phyloP scores from a whole-genome alignment of 1,139 yeast species.

The Hemisphaericaspora subhashii region DNA sequence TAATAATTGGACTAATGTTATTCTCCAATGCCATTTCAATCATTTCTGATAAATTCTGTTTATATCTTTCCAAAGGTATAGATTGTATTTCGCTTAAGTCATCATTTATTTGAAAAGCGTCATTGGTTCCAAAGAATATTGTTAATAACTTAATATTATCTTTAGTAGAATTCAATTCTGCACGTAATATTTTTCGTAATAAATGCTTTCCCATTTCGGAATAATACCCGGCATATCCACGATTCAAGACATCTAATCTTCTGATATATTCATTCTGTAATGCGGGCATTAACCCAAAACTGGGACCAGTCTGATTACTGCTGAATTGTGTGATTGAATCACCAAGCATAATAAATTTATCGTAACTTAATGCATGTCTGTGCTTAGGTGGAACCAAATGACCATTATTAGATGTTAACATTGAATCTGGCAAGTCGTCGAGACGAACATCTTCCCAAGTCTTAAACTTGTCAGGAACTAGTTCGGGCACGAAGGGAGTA shows the following conservation, averaged over 20 bases:
- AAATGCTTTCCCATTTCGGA: conserved; percentile 49
- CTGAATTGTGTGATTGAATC: conserved; percentile 67
- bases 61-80: conserved; percentile 51
- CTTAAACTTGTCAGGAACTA: conserved; percentile 32
- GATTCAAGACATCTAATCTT: conserved; percentile 52
- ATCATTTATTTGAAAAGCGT: conserved; percentile 54
- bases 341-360: conserved; percentile 61
- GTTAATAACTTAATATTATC: conserved; percentile 43
- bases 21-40: conserved; percentile 35
- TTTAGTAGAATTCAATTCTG: conserved; percentile 34
- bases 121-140: conserved; percentile 78
- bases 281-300: conserved; percentile 53
- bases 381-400: background rate
- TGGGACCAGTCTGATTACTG: conserved; percentile 31
- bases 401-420: background rate
- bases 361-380: conserved; percentile 23
- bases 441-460: conserved; percentile 35
- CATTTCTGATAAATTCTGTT: conserved; percentile 45
- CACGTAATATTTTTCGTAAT: conserved; percentile 46
- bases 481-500: conserved; percentile 48
- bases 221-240: conserved; percentile 68
- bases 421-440: conserved; percentile 9
- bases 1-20: conserved; percentile 51
- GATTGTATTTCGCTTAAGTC: conserved; percentile 52
- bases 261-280: conserved; percentile 49